These are phyloP conservation scores for Ophiosphaerella narmari DNA, from an alignment of 2,329 filamentous ascomycete species.

Conservation along the genomic window DNA sequence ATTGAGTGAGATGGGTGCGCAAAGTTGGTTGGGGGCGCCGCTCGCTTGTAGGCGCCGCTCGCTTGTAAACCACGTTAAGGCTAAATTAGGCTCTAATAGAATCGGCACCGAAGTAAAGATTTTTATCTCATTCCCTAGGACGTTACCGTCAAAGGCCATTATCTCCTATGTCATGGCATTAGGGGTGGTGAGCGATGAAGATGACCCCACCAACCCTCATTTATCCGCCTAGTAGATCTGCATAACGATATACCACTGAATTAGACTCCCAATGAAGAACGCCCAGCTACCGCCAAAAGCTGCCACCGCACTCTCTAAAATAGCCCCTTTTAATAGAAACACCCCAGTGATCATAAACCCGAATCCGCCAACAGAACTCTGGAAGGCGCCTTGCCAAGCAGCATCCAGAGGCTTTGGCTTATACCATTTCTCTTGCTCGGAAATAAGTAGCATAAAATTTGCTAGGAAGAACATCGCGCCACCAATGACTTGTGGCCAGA, in stretches of 20 bases:
- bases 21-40: too few relatives aligned
- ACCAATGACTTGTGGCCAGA: constrained; percentile 31
- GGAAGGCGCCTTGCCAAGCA: constrained; percentile 32
- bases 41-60: too few relatives aligned
- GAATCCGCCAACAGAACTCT: constrained; percentile 32
- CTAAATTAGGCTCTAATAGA: too few relatives aligned
- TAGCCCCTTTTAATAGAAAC: constrained; percentile 20
- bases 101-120: too few relatives aligned
- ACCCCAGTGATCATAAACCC: constrained; percentile 36
- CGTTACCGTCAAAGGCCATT: too few relatives aligned
- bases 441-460: constrained; percentile 31
- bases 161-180: too few relatives aligned
- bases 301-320: constrained; percentile 19
- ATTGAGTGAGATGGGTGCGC: too few relatives aligned
- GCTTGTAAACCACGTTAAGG: too few relatives aligned
- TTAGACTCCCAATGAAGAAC: constrained; percentile 31
- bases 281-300: constrained; percentile 31
- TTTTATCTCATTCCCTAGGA: too few relatives aligned
- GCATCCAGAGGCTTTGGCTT: constrained; percentile 25
- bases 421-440: constrained; percentile 34
- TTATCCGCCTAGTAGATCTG: too few relatives aligned
- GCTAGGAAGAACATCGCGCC: constrained; percentile 32
- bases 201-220: too few relatives aligned
- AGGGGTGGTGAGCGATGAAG: too few relatives aligned
- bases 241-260: constrained; percentile 30